A percentile compares a stretch with the other conserved stretches of the same genome.
Conservation (phyloP, 2,329 filamentous ascomycete genomes). For the Iodosphaeria phyllophila region DNA sequence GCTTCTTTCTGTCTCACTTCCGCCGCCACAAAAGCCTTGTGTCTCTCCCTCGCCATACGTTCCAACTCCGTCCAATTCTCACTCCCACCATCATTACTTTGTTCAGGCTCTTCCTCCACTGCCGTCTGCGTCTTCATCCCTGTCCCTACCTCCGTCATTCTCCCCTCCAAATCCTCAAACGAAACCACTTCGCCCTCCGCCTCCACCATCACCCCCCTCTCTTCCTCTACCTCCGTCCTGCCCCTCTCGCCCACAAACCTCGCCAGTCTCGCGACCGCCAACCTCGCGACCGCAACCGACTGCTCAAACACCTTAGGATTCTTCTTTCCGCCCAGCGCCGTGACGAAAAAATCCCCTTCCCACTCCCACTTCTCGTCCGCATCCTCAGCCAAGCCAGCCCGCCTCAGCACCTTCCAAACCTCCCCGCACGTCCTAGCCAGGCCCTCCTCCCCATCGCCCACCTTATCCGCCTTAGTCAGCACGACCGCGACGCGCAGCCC, state of each 20-base stretch:
- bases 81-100: too few species aligned
- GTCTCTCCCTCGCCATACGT: conserved; percentile 1
- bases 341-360: conserved; percentile 14
- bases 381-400: conserved; percentile 6
- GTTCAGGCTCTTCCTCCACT: conserved; percentile 1
- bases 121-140: neutral
- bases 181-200: conserved; percentile 13
- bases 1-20: neutral
- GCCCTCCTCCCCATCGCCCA: conserved; percentile 10
- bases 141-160: conserved; percentile 1
- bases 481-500: conserved; percentile 28
- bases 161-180: conserved; percentile 18
- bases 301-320: conserved; percentile 6
- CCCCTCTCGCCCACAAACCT: too few species aligned
- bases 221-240: too few species aligned
- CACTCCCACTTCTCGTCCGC: conserved; percentile 9
- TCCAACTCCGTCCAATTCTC: conserved; percentile 1
- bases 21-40: too few species aligned
- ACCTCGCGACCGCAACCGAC: conserved; percentile 10
- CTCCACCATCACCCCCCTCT: conserved; percentile 10
- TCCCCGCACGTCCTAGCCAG: conserved; percentile 10
- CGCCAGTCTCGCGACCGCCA: conserved; percentile 12
- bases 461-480: conserved; percentile 38
- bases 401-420: conserved; percentile 11
- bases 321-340: conserved; percentile 11